These are phyloP conservation scores for Drechslerella dactyloides DNA, from an alignment of 2,329 filamentous ascomycete species.

Conservation along the genomic window DNA sequence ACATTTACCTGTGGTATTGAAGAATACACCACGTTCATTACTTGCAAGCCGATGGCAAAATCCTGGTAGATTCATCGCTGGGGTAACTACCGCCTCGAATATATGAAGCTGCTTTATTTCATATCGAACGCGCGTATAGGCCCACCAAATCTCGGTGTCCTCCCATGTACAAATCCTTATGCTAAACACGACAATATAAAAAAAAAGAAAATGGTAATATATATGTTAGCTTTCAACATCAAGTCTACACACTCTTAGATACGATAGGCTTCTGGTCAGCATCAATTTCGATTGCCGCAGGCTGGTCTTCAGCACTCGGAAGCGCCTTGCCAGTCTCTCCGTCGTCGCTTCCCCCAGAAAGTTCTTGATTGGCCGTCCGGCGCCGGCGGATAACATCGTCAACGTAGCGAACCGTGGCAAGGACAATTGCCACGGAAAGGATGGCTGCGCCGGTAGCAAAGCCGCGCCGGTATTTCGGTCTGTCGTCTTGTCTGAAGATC, in stretches of 20 bases:
- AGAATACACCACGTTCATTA: too few relatives aligned
- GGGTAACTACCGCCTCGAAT: too few relatives aligned
- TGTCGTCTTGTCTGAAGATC: slow-evolving; percentile 65
- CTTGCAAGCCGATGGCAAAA: too few relatives aligned
- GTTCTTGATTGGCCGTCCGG: slow-evolving; percentile 36
- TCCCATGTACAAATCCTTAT: too few relatives aligned
- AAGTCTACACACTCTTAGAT: not conserved
- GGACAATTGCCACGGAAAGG: slow-evolving; percentile 59
- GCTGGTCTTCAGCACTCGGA: slow-evolving; percentile 26
- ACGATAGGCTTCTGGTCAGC: slow-evolving; percentile 14
- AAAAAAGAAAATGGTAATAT: too few relatives aligned
- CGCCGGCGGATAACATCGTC: slow-evolving; percentile 58
- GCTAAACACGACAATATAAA: too few relatives aligned
- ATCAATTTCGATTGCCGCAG: slow-evolving; percentile 22
- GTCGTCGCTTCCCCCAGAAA: slow-evolving; percentile 28
- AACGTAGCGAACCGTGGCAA: slow-evolving; percentile 60
- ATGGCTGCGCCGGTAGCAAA: slow-evolving; percentile 62
- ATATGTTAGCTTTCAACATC: too few relatives aligned
- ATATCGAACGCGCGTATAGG: too few relatives aligned
- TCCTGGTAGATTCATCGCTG: too few relatives aligned
- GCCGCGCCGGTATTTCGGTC: slow-evolving; percentile 63
- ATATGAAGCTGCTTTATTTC: too few relatives aligned
- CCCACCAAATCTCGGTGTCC: too few relatives aligned
- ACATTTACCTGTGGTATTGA: too few relatives aligned
- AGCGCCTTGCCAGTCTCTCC: slow-evolving; percentile 30